These are phyloP conservation scores for Platanthera zijinensis DNA, from an alignment of 106 monocot genomes.

Conservation along the genomic window DNA sequence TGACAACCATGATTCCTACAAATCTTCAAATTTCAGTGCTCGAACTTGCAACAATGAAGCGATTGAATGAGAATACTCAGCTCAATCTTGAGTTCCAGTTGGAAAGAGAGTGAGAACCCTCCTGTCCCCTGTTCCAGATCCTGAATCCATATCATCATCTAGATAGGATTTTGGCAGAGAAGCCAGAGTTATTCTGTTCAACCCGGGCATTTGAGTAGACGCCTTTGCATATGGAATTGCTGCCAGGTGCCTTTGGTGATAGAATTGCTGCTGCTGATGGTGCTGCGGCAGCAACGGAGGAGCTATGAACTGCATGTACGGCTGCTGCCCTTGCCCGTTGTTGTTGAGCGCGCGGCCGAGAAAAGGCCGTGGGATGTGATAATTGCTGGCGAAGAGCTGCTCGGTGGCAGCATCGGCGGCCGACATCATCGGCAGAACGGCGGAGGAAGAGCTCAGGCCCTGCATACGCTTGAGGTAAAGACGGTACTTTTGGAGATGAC, in stretches of 20 bases:
- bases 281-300: slow-evolving; percentile 27
- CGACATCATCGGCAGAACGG: too few relatives aligned
- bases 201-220: slow-evolving; percentile 3
- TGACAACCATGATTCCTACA: too few relatives aligned
- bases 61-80: too few relatives aligned
- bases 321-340: background rate
- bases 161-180: slow-evolving; percentile 9
- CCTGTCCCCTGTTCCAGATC: slow-evolving; percentile 13
- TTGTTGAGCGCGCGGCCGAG: slow-evolving; percentile 13
- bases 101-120: slow-evolving; percentile 50
- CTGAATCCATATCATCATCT: slow-evolving; percentile 15
- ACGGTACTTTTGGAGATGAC: slow-evolving; percentile 71
- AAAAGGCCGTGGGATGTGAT: slow-evolving; percentile 37
- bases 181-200: slow-evolving; percentile 17
- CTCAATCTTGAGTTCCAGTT: slow-evolving; percentile 27
- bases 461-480: slow-evolving; percentile 48
- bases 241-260: slow-evolving; percentile 17
- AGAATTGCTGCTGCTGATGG: slow-evolving; percentile 19
- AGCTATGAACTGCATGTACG: slow-evolving; percentile 7
- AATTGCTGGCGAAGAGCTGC: slow-evolving; percentile 47
- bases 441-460: slow-evolving; percentile 14
- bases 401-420: too few relatives aligned
- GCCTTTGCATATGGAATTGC: too few relatives aligned
- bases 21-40: too few relatives aligned
- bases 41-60: too few relatives aligned